Conservation (phyloP, 768 basidiomycete genomes). For the Rhodotorula babjevae region DNA sequence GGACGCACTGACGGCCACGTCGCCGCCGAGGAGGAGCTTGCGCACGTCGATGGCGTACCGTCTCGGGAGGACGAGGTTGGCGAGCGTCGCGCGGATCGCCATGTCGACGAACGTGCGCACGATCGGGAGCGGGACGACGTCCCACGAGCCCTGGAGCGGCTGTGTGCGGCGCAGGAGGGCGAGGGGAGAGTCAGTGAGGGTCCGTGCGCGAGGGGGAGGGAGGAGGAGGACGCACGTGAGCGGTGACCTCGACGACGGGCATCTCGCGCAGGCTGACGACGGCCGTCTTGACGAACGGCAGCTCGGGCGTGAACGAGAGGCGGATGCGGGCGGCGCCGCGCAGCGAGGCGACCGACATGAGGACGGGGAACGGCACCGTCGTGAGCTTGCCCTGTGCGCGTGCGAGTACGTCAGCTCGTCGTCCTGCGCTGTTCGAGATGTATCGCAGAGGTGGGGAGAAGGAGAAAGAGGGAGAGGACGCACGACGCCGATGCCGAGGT, state of each 20-base stretch:
- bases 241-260: slow-evolving; percentile 1
- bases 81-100: slow-evolving; percentile 10
- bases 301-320: slow-evolving; percentile 29
- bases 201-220: no score
- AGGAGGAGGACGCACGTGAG: background rate
- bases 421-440: no score
- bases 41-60: slow-evolving; percentile 28
- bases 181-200: background rate
- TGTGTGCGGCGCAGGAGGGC: background rate
- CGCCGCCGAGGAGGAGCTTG: slow-evolving; percentile 25
- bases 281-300: slow-evolving; percentile 31
- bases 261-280: background rate
- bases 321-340: slow-evolving; percentile 9
- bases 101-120: slow-evolving; percentile 10
- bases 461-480: background rate
- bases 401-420: no score
- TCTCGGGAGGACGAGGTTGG: slow-evolving; percentile 23
- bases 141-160: slow-evolving; percentile 5
- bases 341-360: background rate
- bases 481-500: slow-evolving; percentile 5
- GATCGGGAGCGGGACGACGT: slow-evolving; percentile 27
- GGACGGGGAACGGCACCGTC: slow-evolving; percentile 6
- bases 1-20: slow-evolving; percentile 29
- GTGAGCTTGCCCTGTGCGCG: background rate
- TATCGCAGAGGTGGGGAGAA: background rate